phyloP scores from a whole-genome alignment of 345 rosid genomes.

The Brassica rapa region DNA sequence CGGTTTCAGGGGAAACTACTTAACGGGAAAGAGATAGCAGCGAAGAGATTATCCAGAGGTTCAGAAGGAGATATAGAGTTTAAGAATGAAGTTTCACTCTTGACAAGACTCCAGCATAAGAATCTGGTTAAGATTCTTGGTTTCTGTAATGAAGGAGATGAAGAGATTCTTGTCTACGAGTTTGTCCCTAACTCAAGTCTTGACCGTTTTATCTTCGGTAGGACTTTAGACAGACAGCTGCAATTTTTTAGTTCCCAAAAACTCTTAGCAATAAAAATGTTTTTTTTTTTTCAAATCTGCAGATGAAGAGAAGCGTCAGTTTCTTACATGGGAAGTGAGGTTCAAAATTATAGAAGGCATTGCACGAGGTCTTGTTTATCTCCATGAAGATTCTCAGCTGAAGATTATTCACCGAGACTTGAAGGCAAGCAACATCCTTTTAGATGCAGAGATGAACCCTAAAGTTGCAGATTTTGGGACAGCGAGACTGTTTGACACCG shows the following conservation, averaged over 20 bases:
- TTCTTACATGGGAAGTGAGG: too few relatives aligned
- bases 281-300: too few relatives aligned
- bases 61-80: constrained; percentile 62
- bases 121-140: constrained; percentile 59
- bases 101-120: constrained; percentile 61
- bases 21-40: not conserved
- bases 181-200: constrained; percentile 52
- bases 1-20: not conserved
- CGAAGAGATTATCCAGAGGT: not conserved
- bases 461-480: too few relatives aligned
- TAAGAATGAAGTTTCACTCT: constrained; percentile 49
- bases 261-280: not conserved
- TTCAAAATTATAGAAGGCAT: too few relatives aligned
- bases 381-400: too few relatives aligned
- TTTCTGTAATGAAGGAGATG: constrained; percentile 45
- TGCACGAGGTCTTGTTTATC: too few relatives aligned
- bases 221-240: not conserved
- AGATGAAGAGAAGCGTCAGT: constrained; percentile 29
- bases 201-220: constrained; percentile 52
- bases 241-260: not conserved
- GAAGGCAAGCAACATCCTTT: too few relatives aligned
- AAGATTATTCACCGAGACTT: too few relatives aligned
- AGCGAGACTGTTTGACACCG: too few relatives aligned
- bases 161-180: constrained; percentile 57
- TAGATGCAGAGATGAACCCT: too few relatives aligned